A percentile compares a stretch with the other conserved stretches of the same genome.
Conservation (phyloP, 192 early-diverging fungal genomes). For the Backusella mclennaniae region DNA sequence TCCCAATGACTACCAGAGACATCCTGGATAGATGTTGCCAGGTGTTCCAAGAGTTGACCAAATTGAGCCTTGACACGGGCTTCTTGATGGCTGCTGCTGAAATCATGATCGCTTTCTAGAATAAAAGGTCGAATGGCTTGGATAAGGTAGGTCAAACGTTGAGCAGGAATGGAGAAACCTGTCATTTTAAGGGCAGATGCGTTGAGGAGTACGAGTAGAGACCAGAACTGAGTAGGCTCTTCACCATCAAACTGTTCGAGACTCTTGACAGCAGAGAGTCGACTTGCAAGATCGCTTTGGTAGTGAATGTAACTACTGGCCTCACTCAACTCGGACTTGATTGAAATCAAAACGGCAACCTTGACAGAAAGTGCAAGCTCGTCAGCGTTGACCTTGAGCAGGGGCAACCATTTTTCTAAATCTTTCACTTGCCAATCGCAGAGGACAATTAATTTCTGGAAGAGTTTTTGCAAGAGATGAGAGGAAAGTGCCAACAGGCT, state of each 20-base stretch:
- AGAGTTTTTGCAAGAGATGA: background rate
- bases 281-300: slow-evolving; percentile 30
- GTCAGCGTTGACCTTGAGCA: background rate
- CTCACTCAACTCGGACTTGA: slow-evolving; percentile 18
- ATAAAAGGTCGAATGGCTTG: slow-evolving; percentile 36
- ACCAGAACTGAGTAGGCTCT: slow-evolving; percentile 5
- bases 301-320: slow-evolving; percentile 16
- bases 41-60: slow-evolving; percentile 31
- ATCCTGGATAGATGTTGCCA: slow-evolving; percentile 42
- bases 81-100: background rate
- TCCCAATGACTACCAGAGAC: slow-evolving; percentile 48
- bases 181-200: slow-evolving; percentile 18
- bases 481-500: background rate
- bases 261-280: slow-evolving; percentile 16
- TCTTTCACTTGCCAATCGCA: background rate
- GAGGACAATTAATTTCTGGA: background rate
- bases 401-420: background rate
- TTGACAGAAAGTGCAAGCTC: slow-evolving; percentile 6
- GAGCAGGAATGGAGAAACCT: slow-evolving; percentile 33
- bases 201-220: slow-evolving; percentile 25
- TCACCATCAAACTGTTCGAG: slow-evolving; percentile 14
- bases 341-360: slow-evolving; percentile 20
- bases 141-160: slow-evolving; percentile 40
- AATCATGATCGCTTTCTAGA: slow-evolving; percentile 20
- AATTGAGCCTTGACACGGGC: slow-evolving; percentile 22